Evolutionary conservation across 441 rosid species (phyloP), one percentile per base, ranked within the genome.

Genomic region (Manihot esculenta): DNA sequence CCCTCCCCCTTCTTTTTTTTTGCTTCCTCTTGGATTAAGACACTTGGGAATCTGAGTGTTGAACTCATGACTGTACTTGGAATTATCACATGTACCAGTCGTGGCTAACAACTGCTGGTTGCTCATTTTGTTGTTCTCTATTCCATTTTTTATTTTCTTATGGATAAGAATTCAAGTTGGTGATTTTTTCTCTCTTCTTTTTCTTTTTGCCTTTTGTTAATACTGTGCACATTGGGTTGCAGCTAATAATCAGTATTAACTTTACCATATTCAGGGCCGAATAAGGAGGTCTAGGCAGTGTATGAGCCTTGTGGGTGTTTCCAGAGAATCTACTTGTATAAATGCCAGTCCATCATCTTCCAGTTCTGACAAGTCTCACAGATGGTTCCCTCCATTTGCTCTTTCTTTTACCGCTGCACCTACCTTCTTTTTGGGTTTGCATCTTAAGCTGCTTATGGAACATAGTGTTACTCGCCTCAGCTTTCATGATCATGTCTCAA

Each of bases 361-460:
- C 62, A 65, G 48, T 72, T 77, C 76, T 74, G 84, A 81, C 72
- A 73, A 74, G 55, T 68, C 73, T 74, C 73, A 48, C 70, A 73
- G 58, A 68, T 74, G 62, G 74, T 69, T 83, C 56, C 82, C 83
- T 76, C 78, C 80, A 15, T 78, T 84, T 78, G 77, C 87, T 1
- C 86, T 83, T 63, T 77, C 90, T 77, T 79, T 84, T 79, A 61
- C 84, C 60, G 88, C 84, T 47, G 88, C 92, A 20, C 88, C 94
- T 44, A 75, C 88, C 51, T 84, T 81, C 60, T 87, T 88, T 76
- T 71, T 85, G 26, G 71, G 84, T 73, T 80, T 86, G 85, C 94
- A 86, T 82, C 83, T 89, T 69, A 80, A 84, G 82, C 80, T 86
- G 81, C 88, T 88, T 53, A 83, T 84, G 86, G 86, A 88, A 55